Evolutionary conservation across 192 early-diverging fungal genomes (phyloP).

Genomic region (Phycomyces blakesleeanus): DNA sequence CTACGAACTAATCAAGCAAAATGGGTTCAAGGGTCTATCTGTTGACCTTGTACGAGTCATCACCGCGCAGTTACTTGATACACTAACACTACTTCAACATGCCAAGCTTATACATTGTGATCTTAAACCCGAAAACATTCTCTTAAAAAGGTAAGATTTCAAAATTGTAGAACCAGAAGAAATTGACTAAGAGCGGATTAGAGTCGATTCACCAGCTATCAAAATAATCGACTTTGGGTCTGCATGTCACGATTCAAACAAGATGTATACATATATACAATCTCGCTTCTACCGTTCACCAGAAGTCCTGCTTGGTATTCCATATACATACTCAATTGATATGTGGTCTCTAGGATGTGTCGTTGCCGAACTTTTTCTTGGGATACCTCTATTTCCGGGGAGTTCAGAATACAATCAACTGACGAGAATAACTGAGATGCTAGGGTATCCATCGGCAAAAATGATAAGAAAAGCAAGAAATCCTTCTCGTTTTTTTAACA

Average conservation of each 20-base stretch:
- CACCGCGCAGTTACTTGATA: constrained; percentile 85
- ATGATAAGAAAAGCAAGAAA: constrained; percentile 91
- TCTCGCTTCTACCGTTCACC: constrained; percentile 95
- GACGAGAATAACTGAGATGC: constrained; percentile 83
- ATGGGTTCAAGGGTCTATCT: constrained; percentile 89
- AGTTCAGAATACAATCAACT: constrained; percentile 93
- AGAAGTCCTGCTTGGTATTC: constrained; percentile 90
- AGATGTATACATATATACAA: constrained; percentile 95
- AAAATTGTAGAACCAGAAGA: background rate
- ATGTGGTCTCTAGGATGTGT: constrained; percentile 99
- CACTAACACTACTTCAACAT: constrained; percentile 75
- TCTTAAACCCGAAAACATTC: constrained; percentile 96
- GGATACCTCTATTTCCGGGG: constrained; percentile 92
- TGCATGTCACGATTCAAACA: constrained; percentile 81
- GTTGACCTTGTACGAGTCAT: constrained; percentile 89
- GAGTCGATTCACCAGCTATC: constrained; percentile 81
- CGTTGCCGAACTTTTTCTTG: constrained; percentile 90
- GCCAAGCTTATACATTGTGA: constrained; percentile 94
- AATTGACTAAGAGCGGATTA: constrained; percentile 26
- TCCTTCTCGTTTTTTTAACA: constrained; percentile 80
- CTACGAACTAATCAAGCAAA: constrained; percentile 95
- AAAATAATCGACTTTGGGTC: constrained; percentile 99
- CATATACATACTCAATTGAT: constrained; percentile 91
- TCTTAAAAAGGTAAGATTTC: constrained; percentile 73
- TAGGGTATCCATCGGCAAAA: constrained; percentile 82